These are phyloP conservation scores for Colletotrichum siamense DNA, from an alignment of 2,329 filamentous ascomycete species.

Conservation along the genomic window DNA sequence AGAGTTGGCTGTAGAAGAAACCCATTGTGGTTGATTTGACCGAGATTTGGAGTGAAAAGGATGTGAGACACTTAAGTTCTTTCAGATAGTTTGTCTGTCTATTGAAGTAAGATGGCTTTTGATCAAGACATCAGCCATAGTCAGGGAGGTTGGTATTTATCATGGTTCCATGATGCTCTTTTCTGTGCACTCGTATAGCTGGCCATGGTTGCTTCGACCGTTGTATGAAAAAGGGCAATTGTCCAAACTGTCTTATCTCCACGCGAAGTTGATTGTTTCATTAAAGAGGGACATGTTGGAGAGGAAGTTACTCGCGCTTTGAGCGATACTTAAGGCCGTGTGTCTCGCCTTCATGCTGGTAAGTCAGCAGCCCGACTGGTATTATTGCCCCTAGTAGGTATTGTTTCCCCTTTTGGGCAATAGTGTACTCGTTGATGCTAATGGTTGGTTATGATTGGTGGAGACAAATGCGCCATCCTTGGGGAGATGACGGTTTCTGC, in stretches of 20 bases:
- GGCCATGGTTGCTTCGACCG: not conserved
- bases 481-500: not conserved
- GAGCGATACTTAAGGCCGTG: not conserved
- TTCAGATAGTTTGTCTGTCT: not conserved
- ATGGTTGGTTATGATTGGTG: not conserved
- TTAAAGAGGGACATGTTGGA: not conserved
- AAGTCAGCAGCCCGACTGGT: not conserved
- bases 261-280: not conserved
- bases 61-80: not conserved
- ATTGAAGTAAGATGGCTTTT: not conserved
- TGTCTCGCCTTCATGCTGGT: not conserved
- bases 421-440: not conserved
- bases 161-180: not conserved
- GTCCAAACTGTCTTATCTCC: not conserved
- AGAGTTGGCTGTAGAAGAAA: constrained; percentile 15
- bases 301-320: not conserved
- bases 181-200: not conserved
- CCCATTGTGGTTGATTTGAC: not conserved
- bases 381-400: not conserved
- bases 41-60: not conserved
- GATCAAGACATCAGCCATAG: rapidly evolving
- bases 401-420: not conserved
- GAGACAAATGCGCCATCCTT: not conserved
- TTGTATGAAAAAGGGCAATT: not conserved
- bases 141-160: not conserved